Conservation (phyloP, 73 alveolate species). For the Tetrahymena elliotti region DNA sequence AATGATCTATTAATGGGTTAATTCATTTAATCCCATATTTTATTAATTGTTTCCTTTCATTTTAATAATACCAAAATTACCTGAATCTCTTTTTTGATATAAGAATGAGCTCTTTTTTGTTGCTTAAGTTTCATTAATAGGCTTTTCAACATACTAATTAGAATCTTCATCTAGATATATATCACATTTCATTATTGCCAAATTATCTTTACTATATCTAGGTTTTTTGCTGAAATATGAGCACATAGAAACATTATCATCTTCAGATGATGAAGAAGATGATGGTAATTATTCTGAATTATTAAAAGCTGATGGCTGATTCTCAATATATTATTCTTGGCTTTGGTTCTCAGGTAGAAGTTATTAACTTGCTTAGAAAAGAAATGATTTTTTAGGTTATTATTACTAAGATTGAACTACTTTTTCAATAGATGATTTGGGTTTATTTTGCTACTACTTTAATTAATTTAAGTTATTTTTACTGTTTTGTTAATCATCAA, state of each 20-base stretch:
- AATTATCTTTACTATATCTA: not conserved
- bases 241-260: not conserved
- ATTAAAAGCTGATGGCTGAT: not conserved
- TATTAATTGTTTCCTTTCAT: too few species aligned
- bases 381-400: not conserved
- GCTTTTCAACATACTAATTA: not conserved
- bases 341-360: not conserved
- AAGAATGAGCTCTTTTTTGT: not conserved
- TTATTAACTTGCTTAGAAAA: not conserved
- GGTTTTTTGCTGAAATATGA: too few species aligned
- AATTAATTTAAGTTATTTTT: too few species aligned
- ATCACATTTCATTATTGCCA: not conserved
- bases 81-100: not conserved
- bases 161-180: not conserved
- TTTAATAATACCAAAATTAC: too few species aligned
- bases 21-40: not conserved
- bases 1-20: not conserved
- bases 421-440: not conserved
- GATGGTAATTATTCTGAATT: not conserved
- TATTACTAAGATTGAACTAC: not conserved
- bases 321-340: not conserved
- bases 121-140: not conserved
- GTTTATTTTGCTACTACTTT: not conserved
- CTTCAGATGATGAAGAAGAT: not conserved
- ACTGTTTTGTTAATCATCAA: too few species aligned